A percentile compares a stretch with the other conserved stretches of the same genome.
These are phyloP conservation scores for Arabidopsis hybrid DNA, from an alignment of 441 rosid genomes.

Conservation along the genomic window DNA sequence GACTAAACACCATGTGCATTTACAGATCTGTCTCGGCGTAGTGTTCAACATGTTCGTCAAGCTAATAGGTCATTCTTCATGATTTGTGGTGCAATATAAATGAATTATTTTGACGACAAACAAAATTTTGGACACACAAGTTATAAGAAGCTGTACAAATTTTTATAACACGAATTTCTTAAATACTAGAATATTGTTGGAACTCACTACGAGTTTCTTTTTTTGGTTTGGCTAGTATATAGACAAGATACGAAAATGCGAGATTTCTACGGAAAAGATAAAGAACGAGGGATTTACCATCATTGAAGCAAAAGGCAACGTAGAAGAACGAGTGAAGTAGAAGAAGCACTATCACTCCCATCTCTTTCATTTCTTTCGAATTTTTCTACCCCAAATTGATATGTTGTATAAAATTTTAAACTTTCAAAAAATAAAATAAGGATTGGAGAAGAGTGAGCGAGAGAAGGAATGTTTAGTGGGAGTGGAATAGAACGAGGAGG, in stretches of 20 bases:
- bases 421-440: neutral
- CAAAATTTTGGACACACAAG: conserved; percentile 34
- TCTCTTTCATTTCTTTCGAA: conserved; percentile 28
- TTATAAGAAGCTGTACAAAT: too few species aligned
- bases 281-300: conserved; percentile 48
- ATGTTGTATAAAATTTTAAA: neutral
- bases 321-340: conserved; percentile 55
- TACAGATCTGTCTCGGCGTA: conserved; percentile 25
- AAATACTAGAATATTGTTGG: neutral
- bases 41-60: conserved; percentile 12
- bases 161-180: neutral
- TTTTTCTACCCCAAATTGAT: neutral
- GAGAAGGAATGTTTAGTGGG: neutral
- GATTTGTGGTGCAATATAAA: conserved; percentile 12
- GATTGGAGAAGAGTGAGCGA: neutral
- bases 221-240: neutral
- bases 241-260: neutral
- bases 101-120: neutral
- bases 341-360: conserved; percentile 53
- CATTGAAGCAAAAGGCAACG: conserved; percentile 55
- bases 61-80: neutral
- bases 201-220: neutral
- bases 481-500: conserved; percentile 20
- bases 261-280: conserved; percentile 3
- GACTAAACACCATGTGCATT: conserved; percentile 37